phyloP scores from a whole-genome alignment of 2,329 filamentous ascomycete genomes.

The Pseudopithomyces chartarum region DNA sequence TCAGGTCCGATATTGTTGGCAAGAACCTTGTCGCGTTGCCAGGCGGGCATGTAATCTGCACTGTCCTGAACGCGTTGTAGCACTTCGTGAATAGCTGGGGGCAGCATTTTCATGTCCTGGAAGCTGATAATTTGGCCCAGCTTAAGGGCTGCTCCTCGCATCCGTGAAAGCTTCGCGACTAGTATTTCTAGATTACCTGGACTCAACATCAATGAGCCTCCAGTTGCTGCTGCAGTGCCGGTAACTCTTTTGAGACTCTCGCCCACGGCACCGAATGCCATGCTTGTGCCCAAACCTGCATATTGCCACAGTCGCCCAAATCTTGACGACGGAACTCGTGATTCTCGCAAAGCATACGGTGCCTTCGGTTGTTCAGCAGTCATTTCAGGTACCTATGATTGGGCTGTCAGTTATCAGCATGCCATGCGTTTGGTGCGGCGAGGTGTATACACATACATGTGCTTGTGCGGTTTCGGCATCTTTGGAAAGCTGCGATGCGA shows the following conservation, averaged over 20 bases:
- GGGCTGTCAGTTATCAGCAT: slow-evolving; percentile 55
- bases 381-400: slow-evolving; percentile 40
- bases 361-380: slow-evolving; percentile 35
- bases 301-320: slow-evolving; percentile 94
- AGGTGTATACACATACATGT: slow-evolving; percentile 27
- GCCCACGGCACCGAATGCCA: slow-evolving; percentile 89
- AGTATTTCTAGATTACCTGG: slow-evolving; percentile 90
- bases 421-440: slow-evolving; percentile 8
- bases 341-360: slow-evolving; percentile 79
- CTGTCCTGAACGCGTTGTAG: slow-evolving; percentile 93
- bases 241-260: slow-evolving; percentile 83
- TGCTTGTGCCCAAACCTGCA: slow-evolving; percentile 86
- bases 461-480: slow-evolving; percentile 43
- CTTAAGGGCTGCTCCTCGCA: slow-evolving; percentile 97
- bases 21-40: slow-evolving; percentile 86
- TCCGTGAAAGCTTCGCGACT: slow-evolving; percentile 89
- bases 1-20: slow-evolving; percentile 75
- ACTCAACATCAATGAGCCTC: slow-evolving; percentile 84
- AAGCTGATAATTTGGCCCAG: slow-evolving; percentile 98
- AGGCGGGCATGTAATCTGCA: slow-evolving; percentile 97
- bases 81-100: slow-evolving; percentile 83
- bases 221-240: slow-evolving; percentile 61
- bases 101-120: slow-evolving; percentile 93
- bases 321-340: slow-evolving; percentile 85
- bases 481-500: slow-evolving; percentile 55